Evolutionary conservation across 805 yeast species (phyloP), one percentile per base, ranked within the genome.

Genomic region (Maudiozyma serrabonitensis): DNA sequence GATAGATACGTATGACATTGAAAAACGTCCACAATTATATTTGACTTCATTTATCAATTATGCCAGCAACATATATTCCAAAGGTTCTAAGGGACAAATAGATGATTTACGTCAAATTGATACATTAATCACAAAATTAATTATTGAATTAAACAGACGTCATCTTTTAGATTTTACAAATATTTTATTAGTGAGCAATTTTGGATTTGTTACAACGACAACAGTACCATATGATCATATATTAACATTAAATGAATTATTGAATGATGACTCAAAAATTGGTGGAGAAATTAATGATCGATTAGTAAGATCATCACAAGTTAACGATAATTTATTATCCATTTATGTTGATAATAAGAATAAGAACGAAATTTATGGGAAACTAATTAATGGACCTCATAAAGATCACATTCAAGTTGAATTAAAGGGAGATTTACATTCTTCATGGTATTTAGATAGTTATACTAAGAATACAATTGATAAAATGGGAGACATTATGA

Each of bases 161-260:
- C 81, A 84, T 55, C 67, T 88, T 51, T 67, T 75, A 0, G 73
- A 80, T 21, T 73, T 87, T 41, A 85, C 84, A 18, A 90, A 91
- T 62, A 67, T 90, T 19, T 67, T 91, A 0, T 69, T 90, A 41
- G 84, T 90, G 3, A 86, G 95, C 43, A 96, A 90, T 64, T 96
- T 89, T 63, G 96, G 96, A 83, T 95, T 0, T 91, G 9, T 25
- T 3, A 16, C 19, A 34, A 28, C 6, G n/a, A n/a, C n/a, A 21
- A 25, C 26, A 12, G 41, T 39, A 12, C 41, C 26, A 21, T 18
- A 21, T 21, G 41, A 39, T 13, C 7, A 39, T 18, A 21, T 39
- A 5, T 18, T 39, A 9, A 12, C 23, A 2, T 12, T 39, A 21
- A 21, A 21, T 21, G 23, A 38, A 16, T 16, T 38, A 38, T 38